Evolutionary conservation across 1,139 yeast species (phyloP).

Genomic region (Candida sanyaensis): DNA sequence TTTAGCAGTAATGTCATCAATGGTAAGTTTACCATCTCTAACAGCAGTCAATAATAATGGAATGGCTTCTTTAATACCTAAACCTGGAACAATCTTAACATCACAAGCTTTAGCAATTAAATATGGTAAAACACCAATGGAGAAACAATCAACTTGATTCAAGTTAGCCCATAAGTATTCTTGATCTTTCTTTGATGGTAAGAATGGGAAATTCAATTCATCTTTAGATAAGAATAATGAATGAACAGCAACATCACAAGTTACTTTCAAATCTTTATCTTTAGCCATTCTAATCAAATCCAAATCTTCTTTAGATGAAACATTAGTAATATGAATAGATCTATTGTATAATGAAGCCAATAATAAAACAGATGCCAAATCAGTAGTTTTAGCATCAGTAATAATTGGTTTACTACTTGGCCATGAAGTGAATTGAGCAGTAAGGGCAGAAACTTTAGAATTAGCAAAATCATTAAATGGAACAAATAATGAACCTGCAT

Average conservation of each 20-base stretch:
- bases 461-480: constrained; percentile 76
- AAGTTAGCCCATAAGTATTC: constrained; percentile 79
- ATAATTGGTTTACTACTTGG: constrained; percentile 82
- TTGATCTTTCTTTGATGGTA: constrained; percentile 84
- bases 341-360: constrained; percentile 87
- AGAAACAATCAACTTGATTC: constrained; percentile 77
- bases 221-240: constrained; percentile 75
- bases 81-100: constrained; percentile 62
- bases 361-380: constrained; percentile 85
- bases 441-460: constrained; percentile 71
- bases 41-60: constrained; percentile 86
- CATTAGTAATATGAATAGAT: constrained; percentile 87
- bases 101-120: constrained; percentile 68
- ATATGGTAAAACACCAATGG: constrained; percentile 81
- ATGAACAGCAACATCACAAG: constrained; percentile 87
- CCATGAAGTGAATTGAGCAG: constrained; percentile 83
- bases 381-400: constrained; percentile 91
- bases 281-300: constrained; percentile 85
- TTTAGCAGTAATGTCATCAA: constrained; percentile 70
- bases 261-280: constrained; percentile 75
- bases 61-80: constrained; percentile 77
- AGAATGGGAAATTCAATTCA: constrained; percentile 65
- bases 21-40: constrained; percentile 66
- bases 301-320: constrained; percentile 79
- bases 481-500: constrained; percentile 78